Evolutionary conservation across 345 rosid species (phyloP), one percentile per base, ranked within the genome.

Genomic region (Acer yangbiense): DNA sequence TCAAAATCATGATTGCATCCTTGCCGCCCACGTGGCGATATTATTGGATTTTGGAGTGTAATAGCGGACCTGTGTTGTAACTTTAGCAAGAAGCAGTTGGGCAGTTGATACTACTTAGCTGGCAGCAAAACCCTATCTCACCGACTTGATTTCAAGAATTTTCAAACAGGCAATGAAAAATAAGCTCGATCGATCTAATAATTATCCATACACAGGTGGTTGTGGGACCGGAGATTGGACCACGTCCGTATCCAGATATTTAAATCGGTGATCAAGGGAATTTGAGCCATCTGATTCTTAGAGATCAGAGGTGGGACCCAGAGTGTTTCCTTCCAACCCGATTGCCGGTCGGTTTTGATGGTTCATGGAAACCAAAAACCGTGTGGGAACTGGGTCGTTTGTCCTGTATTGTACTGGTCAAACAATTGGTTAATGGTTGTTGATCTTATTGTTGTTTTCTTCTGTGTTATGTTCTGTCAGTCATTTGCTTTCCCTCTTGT

Each of bases 51-150:
- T 79, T 71, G 82, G 85, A 74, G 78, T 41, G 41, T 60, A 58
- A 11, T 18, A 23, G 70, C 14, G 76, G 80, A 77, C 72, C 58
- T 29, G 69, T 63, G 77, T 68, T 17, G 80, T 74, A 81, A 74
- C 76, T 76, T 70, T 18, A 48, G 80, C 43, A 10, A 72, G 86
- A 86, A 79, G 86, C 86, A 77, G 89, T 79, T 83, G 80, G 85
- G 83, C 83, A 72, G 85, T 86, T 86, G 83, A 79, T 66, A 16
- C 4, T 16, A 50, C 69, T 7, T 9, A 78, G 83, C 85, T 83
- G 82, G 80, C 82, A 71, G 25, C 64, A 43, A 17, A 43, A 3
- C 77, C 54, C 76, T 21, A 20, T 48, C 23, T 27, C 82, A 73
- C 83, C 86, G 81, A 78, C 81, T 73, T 14, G 68, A 32, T 66